Percentiles rank a stretch among this genome's conserved stretches.
These are phyloP conservation scores for Suillus hirtellus DNA, from an alignment of 768 basidiomycete genomes.

Conservation along the genomic window DNA sequence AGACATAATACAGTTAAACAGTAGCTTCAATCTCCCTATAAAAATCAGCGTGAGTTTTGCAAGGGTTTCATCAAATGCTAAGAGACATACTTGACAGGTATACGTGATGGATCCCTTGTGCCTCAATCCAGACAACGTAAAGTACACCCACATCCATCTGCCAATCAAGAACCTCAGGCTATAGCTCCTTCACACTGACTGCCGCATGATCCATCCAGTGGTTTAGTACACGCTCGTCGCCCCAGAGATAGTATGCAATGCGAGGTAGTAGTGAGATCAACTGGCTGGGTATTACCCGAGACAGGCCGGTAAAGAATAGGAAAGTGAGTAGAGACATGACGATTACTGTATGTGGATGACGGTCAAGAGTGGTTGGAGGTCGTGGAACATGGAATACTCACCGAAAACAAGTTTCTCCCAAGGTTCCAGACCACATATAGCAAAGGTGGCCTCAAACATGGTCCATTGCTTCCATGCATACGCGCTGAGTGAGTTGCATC, in stretches of 20 bases:
- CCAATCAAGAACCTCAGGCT: neutral
- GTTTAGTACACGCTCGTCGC: slow-evolving; percentile 29
- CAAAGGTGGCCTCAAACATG: slow-evolving; percentile 55
- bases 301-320: slow-evolving; percentile 46
- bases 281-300: slow-evolving; percentile 56
- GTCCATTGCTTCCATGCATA: slow-evolving; percentile 48
- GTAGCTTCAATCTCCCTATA: neutral
- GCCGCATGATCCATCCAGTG: slow-evolving; percentile 16
- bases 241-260: slow-evolving; percentile 58
- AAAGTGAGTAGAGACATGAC: slow-evolving; percentile 35
- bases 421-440: slow-evolving; percentile 53
- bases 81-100: neutral
- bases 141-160: neutral
- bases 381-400: slow-evolving; percentile 31
- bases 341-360: slow-evolving; percentile 30
- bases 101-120: neutral
- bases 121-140: slow-evolving; percentile 1
- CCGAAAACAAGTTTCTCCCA: slow-evolving; percentile 61
- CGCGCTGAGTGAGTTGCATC: slow-evolving; percentile 9
- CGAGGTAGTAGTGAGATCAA: slow-evolving; percentile 46
- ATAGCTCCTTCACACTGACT: slow-evolving; percentile 8
- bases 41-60: neutral
- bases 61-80: neutral
- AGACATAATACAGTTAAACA: neutral
- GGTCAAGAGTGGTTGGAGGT: neutral